Base-by-base conservation (phyloP, 78 protist species). In the Protostelium mycophagum region DNA sequence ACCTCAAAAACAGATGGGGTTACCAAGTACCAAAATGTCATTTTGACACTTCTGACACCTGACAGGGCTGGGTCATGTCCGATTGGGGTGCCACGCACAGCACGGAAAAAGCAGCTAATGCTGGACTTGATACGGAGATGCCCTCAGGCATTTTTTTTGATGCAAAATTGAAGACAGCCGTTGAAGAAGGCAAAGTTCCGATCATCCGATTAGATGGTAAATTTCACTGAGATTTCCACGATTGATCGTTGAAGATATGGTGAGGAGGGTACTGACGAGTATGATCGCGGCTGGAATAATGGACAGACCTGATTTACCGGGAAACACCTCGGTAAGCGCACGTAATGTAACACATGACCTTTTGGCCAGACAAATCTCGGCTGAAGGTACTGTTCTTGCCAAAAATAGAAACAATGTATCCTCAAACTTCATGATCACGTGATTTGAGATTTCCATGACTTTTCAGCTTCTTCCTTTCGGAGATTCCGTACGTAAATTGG, bases 51-150 rank as follows among this genome's bases (percentile, higher is more conserved):
- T 25, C 73, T 51, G 73, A 51, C 5, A 51, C 5, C 31, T 87
- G 28, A n/a, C 34, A 37, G 91, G 95, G 36, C 0, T 83, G 38
- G 63, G 37, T 86, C 35, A 36, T 86, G 39, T 31, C 37, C 9
- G 88, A 86, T 36, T 86, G 88, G 88, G 25, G 90, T 28, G 95
- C 92, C 31, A 87, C 88, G 83, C 93, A 91, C 88, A 84, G 88
- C 10, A 87, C 88, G 29, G 86, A 0, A 34, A 34, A 1, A n/a
- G 88, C 91, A 23, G 87, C 87, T 63, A 86, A 85, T 35, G 88
- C 88, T 1, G 91, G 91, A 1, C 88, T 90, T 1, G 91, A 90
- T 35, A 38, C 38, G 63, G 89, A 90, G 51, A 90, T 90, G 91
- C 91, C 91, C 1, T 25, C 63, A 34, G 23, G 36, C 1, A 1